Conservation (phyloP, 139 green algal genomes). For the Haematococcus lacustris region DNA sequence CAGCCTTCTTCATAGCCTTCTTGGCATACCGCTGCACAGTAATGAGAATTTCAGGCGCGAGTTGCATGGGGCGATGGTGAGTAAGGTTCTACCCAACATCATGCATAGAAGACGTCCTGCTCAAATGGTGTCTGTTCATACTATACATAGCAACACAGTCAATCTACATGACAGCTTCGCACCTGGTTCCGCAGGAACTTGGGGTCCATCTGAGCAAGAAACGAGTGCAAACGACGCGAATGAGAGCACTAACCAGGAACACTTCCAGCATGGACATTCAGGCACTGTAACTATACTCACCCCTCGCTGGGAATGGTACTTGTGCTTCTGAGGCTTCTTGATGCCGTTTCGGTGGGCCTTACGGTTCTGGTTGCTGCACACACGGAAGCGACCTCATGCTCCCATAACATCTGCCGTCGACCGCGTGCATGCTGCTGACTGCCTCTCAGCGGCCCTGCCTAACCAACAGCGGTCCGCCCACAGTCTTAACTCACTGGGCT, state of each 20-base stretch:
- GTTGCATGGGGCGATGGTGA: too few relatives aligned
- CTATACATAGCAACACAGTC: too few relatives aligned
- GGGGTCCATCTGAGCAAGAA: conserved; percentile 73
- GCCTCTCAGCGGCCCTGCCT: not conserved
- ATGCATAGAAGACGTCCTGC: too few relatives aligned
- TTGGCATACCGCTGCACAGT: conserved; percentile 81
- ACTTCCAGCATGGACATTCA: too few relatives aligned
- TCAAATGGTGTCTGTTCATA: too few relatives aligned
- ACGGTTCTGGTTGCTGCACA: conserved; percentile 72
- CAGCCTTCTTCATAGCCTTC: too few relatives aligned
- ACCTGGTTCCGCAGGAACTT: conserved; percentile 93
- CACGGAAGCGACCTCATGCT: not conserved
- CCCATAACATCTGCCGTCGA: not conserved
- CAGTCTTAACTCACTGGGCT: conserved; percentile 37
- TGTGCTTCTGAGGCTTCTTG: conserved; percentile 84
- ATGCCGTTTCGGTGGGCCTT: conserved; percentile 91
- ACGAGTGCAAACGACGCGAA: not conserved
- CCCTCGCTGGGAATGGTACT: conserved; percentile 65
- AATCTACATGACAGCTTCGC: not conserved
- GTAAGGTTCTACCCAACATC: too few relatives aligned
- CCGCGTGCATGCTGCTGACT: not conserved
- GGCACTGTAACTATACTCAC: conserved; percentile 63
- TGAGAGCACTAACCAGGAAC: too few relatives aligned
- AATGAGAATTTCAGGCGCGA: too few relatives aligned
- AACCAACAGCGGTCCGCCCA: not conserved